Base-by-base conservation (phyloP, 2,329 filamentous ascomycete species). In the Metarhizium guizhouense region DNA sequence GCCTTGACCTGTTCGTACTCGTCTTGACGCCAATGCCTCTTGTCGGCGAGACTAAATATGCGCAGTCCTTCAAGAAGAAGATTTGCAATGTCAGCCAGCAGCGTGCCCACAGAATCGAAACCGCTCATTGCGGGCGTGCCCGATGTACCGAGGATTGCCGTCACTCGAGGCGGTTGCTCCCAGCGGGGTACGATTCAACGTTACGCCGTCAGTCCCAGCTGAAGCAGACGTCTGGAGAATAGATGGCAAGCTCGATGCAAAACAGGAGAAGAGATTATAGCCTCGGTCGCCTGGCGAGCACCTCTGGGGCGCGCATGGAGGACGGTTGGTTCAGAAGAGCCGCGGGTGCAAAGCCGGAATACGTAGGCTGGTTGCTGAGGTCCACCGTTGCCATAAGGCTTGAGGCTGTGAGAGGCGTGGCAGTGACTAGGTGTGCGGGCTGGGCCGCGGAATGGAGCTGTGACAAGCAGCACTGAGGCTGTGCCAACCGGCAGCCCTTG, bases 1-100 rank as follows among this genome's bases (percentile, higher is more conserved):
- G 78, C 75, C 56, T 75, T 77, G 56, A 78, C 67, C 70, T 84
- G 81, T 64, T 83, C 80, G 64, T 81, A 77, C 70, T 84, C 81
- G 72, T 83, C 80, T 25, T 73, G 70, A 0, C 76, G 78, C 81
- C 81, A 84, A 58, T 78, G 76, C 48, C 75, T 74, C 68, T 82
- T 83, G 67, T 84, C 81, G 62, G 80, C 76, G 61, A 80, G 74
- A 69, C 73, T 73, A 63, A 84, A 70, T 61, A 77, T 77, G 63
- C 78, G 79, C 61, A 82, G 68, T 57, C 74, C 75, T 60, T 82
- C 77, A 63, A 72, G 73, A 62, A 83, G 67, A 53, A 76, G 72
- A 59, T 73, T 78, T 62, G 81, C 81, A 67, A 83, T 81, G 68
- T 72, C 72, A 64, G 80, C 80, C 66, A 84, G 77, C 64, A 83